Evolutionary conservation across 805 yeast species (phyloP), one percentile per base, ranked within the genome.

Genomic region (Spathaspora arborariae): DNA sequence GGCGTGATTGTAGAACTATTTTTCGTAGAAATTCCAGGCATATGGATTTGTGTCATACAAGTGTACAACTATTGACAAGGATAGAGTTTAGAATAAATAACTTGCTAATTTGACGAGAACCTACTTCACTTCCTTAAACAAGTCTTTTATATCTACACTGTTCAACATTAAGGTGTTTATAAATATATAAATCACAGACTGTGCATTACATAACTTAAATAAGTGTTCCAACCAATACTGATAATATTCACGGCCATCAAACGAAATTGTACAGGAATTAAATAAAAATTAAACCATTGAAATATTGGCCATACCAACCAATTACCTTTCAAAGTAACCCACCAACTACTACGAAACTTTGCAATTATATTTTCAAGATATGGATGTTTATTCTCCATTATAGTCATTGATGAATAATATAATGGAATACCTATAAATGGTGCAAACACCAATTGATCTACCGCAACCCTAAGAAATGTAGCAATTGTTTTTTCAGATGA

Each of bases 231-330:
- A 16, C 83, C 80, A 21, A 90, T 79, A 41, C 92, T 81, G 20
- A 87, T 75, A 3, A 81, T 48, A 57, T 88, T 88, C 24, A 86
- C 95, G 9, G 81, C 71, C 40, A 87, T 56, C 40, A 91, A 63
- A 34, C 96, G 76, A 55, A 78, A 79, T 39, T 82, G 82, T 6
- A 82, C 77, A 0, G 97, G 97, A 2, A 89, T 77, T 6, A 87
- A 56, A 40, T 82, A 75, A 58, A 92, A 88, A 65, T 92, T 94
- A 51, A 84, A 52, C 45, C 82, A 57, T 65, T 94, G 98, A 51
- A 94, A 86, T 0, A 80, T 64, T 0, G 98, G 98, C 99, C 98
- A 94, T 10, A 92, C 85, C 44, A 74, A 59, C 91, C 96, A 89
- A 62, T 90, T 91, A 15, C 86, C 74, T 27, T 71, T 61, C 37